Conservation (phyloP, 1,284 basidiomycete species). For the Cronartium quercuum region DNA sequence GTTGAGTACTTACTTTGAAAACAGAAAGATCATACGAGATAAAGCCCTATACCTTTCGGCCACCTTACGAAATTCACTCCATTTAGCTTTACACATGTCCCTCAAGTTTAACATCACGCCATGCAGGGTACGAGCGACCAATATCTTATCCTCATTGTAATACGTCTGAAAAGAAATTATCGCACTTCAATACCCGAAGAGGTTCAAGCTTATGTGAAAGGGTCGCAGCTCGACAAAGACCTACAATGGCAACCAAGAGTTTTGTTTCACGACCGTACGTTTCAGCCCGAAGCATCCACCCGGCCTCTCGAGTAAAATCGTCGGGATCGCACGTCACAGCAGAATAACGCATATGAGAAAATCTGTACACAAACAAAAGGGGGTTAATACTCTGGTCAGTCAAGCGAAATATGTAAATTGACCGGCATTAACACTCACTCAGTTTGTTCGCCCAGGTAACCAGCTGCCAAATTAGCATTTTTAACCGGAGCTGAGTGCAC, state of each 20-base stretch:
- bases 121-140: constrained; percentile 85
- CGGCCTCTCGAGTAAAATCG: constrained; percentile 70
- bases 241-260: constrained; percentile 61
- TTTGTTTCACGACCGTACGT: constrained; percentile 86
- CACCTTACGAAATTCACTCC: constrained; percentile 38
- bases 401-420: neutral
- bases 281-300: constrained; percentile 72
- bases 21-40: neutral
- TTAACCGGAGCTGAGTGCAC: constrained; percentile 28
- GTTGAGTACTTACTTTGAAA: constrained; percentile 69
- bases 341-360: constrained; percentile 39
- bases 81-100: constrained; percentile 91
- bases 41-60: neutral
- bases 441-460: constrained; percentile 24
- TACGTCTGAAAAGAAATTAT: constrained; percentile 40
- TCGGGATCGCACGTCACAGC: constrained; percentile 89
- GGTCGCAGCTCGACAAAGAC: constrained; percentile 37
- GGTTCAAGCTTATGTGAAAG: neutral
- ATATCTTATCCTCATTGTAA: constrained; percentile 91
- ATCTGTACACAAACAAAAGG: constrained; percentile 1
- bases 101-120: constrained; percentile 97
- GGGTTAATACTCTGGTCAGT: no score
- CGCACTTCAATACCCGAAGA: constrained; percentile 21
- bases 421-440: constrained; percentile 2
- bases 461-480: constrained; percentile 32